A percentile compares a stretch with the other conserved stretches of the same genome.
Evolutionary conservation across 1,284 basidiomycete species (phyloP).

Genomic region (Naganishia liquefaciens): DNA sequence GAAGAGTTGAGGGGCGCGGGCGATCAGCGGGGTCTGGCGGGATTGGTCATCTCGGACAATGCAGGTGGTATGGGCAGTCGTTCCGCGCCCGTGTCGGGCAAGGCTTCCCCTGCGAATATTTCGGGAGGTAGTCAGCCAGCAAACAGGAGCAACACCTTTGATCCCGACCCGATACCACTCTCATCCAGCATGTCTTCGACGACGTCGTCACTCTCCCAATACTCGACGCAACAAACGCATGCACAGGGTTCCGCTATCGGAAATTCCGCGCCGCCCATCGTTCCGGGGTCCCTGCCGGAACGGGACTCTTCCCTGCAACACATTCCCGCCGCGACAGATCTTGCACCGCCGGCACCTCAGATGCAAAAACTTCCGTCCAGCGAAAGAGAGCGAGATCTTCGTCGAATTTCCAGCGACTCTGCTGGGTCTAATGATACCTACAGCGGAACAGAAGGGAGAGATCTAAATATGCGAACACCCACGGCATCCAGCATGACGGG

Average conservation of each 20-base stretch:
- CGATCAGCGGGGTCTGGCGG: slow-evolving; percentile 1
- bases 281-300: slow-evolving; percentile 10
- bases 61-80: slow-evolving; percentile 10
- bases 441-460: not conserved
- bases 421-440: slow-evolving; percentile 14
- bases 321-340: not conserved
- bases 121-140: not conserved
- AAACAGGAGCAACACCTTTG: slow-evolving; percentile 4
- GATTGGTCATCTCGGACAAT: slow-evolving; percentile 7
- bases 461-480: not conserved
- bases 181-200: slow-evolving; percentile 26
- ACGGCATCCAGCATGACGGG: not conserved
- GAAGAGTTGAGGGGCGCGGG: slow-evolving; percentile 7
- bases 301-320: slow-evolving; percentile 14
- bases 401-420: slow-evolving; percentile 18
- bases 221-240: slow-evolving; percentile 8
- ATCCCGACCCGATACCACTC: slow-evolving; percentile 18
- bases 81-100: not conserved
- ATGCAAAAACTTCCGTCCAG: slow-evolving; percentile 10
- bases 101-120: slow-evolving; percentile 5
- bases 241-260: not conserved
- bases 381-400: slow-evolving; percentile 14
- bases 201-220: slow-evolving; percentile 19
- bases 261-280: not conserved
- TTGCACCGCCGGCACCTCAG: not conserved